These are phyloP conservation scores for Aspergillus diversus DNA, from an alignment of 495 filamentous ascomycete genomes.

Conservation along the genomic window DNA sequence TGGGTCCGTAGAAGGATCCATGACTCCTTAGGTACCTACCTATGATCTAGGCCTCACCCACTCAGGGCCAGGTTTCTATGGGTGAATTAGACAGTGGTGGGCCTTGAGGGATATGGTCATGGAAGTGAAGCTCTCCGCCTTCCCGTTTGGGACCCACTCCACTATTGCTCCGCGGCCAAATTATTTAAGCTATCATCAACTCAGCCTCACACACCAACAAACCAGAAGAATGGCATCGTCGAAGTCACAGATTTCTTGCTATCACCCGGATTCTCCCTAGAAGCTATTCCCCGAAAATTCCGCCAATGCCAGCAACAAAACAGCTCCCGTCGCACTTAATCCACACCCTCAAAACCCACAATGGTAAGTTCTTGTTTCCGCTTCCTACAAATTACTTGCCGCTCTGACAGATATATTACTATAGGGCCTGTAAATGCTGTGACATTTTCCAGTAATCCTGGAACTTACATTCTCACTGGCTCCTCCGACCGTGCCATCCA, in stretches of 20 bases:
- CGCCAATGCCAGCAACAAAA: constrained; percentile 36
- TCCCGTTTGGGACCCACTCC: background rate
- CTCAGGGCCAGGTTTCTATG: background rate
- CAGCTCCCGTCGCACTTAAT: constrained; percentile 39
- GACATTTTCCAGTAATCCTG: constrained; percentile 43
- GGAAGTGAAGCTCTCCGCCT: background rate
- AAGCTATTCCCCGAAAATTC: constrained; percentile 1
- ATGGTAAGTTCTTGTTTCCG: constrained; percentile 33
- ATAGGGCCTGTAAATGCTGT: constrained; percentile 47
- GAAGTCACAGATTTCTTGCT: background rate
- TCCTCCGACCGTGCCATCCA: constrained; percentile 82
- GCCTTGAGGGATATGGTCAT: background rate
- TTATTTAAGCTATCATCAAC: background rate
- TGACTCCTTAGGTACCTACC: no score
- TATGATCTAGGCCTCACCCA: no score
- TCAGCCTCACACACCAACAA: background rate
- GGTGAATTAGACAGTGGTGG: background rate
- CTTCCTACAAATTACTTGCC: background rate
- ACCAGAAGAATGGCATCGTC: background rate
- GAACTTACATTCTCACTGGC: constrained; percentile 73
- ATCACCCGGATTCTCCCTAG: background rate
- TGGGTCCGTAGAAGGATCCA: no score
- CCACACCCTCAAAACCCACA: constrained; percentile 53
- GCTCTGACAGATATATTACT: constrained; percentile 3
- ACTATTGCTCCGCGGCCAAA: background rate